Conservation (phyloP, 2,329 filamentous ascomycete genomes). For the Cladorrhinum sp. region DNA sequence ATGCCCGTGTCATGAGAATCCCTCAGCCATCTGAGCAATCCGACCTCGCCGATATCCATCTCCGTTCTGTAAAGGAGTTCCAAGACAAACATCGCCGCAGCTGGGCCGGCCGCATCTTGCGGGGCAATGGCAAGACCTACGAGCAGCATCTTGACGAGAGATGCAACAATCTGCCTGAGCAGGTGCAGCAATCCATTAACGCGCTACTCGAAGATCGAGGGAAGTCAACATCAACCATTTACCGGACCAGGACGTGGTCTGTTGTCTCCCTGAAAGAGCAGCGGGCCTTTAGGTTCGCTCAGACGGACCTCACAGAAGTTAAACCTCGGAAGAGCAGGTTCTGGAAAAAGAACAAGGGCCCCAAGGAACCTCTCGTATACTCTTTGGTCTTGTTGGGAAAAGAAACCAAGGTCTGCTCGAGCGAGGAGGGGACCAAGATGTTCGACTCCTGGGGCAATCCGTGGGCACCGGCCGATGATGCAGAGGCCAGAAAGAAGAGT, state of each 20-base stretch:
- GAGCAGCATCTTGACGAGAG: slow-evolving; percentile 29
- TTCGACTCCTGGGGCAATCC: slow-evolving; percentile 23
- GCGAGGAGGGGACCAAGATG: slow-evolving; percentile 14
- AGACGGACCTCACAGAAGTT: slow-evolving; percentile 19
- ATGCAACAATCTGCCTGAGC: slow-evolving; percentile 22
- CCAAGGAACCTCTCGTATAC: slow-evolving; percentile 18
- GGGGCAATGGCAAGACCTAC: slow-evolving; percentile 26
- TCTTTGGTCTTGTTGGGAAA: slow-evolving; percentile 27
- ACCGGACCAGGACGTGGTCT: slow-evolving; percentile 28
- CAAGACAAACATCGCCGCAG: slow-evolving; percentile 23
- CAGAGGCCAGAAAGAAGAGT: slow-evolving; percentile 11
- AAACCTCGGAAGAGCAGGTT: slow-evolving; percentile 25
- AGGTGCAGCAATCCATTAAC: slow-evolving; percentile 22
- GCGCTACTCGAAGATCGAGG: slow-evolving; percentile 25
- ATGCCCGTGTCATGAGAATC: background rate
- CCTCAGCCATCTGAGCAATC: slow-evolving; percentile 23
- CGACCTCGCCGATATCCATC: slow-evolving; percentile 26
- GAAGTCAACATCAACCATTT: slow-evolving; percentile 22
- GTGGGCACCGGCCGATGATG: slow-evolving; percentile 24
- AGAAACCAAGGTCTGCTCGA: slow-evolving; percentile 19
- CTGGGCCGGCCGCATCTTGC: slow-evolving; percentile 24
- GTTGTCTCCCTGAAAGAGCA: slow-evolving; percentile 28
- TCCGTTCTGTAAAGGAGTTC: slow-evolving; percentile 24
- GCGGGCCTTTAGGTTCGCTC: slow-evolving; percentile 26
- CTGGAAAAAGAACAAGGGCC: slow-evolving; percentile 25